Percentiles rank a stretch among this genome's conserved stretches.
Conservation (phyloP, 305 asterid species). For the Rubia peregrina region DNA sequence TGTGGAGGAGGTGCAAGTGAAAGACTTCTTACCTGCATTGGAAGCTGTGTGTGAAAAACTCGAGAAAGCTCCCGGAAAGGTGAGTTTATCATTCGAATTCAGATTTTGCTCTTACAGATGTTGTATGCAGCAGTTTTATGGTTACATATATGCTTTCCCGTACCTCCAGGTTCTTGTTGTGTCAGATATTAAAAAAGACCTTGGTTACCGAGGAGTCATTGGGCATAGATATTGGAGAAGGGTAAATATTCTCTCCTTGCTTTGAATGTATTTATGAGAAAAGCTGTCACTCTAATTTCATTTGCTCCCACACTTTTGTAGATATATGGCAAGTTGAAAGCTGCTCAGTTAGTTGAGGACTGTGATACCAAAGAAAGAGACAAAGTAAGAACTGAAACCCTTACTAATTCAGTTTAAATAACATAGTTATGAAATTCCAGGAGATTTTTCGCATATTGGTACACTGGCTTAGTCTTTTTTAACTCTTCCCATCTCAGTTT, state of each 20-base stretch:
- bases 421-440: background rate
- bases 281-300: slow-evolving; percentile 11
- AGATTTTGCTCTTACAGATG: slow-evolving; percentile 18
- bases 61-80: slow-evolving; percentile 83
- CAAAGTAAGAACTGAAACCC: slow-evolving; percentile 40
- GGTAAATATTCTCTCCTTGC: slow-evolving; percentile 29
- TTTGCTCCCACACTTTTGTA: slow-evolving; percentile 30
- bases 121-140: slow-evolving; percentile 14
- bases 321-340: slow-evolving; percentile 81
- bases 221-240: slow-evolving; percentile 92
- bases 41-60: slow-evolving; percentile 79
- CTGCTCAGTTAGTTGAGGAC: slow-evolving; percentile 66
- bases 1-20: slow-evolving; percentile 56
- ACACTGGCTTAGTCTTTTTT: background rate
- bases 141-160: slow-evolving; percentile 11
- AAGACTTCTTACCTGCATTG: slow-evolving; percentile 70
- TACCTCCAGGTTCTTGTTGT: slow-evolving; percentile 69
- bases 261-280: slow-evolving; percentile 7
- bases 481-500: background rate
- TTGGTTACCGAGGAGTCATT: slow-evolving; percentile 56
- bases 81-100: slow-evolving; percentile 27
- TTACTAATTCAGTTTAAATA: background rate
- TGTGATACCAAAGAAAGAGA: slow-evolving; percentile 53
- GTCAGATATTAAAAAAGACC: slow-evolving; percentile 73
- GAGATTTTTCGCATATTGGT: background rate